These are phyloP conservation scores for Paracoccidioides lutzii DNA, from an alignment of 2,329 filamentous ascomycete genomes.

Conservation along the genomic window DNA sequence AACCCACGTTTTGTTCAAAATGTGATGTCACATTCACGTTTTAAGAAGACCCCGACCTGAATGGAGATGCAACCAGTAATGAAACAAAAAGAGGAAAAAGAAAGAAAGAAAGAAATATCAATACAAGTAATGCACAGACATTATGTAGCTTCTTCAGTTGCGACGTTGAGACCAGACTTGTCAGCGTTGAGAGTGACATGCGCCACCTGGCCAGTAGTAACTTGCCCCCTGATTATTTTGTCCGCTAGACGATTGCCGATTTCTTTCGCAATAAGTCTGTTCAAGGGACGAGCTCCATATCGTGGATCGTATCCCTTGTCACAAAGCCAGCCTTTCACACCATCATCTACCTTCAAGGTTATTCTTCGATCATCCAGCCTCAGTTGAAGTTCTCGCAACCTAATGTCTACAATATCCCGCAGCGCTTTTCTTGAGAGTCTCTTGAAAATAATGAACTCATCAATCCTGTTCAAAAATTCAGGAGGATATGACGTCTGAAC, in stretches of 20 bases:
- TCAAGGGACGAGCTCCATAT: conserved; percentile 82
- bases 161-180: conserved; percentile 45
- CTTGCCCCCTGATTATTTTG: conserved; percentile 74
- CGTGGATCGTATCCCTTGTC: conserved; percentile 81
- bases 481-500: conserved; percentile 65
- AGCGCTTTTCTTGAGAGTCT: conserved; percentile 65
- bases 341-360: conserved; percentile 53
- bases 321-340: conserved; percentile 75
- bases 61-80: neutral
- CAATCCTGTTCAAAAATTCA: conserved; percentile 91
- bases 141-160: conserved; percentile 11
- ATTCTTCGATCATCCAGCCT: conserved; percentile 80
- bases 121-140: neutral
- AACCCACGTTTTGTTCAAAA: neutral
- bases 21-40: neutral
- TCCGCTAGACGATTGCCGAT: conserved; percentile 83
- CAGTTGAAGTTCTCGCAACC: conserved; percentile 68
- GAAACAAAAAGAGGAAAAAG: neutral
- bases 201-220: conserved; percentile 63
- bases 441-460: conserved; percentile 95
- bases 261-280: conserved; percentile 78
- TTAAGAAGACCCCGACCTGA: neutral
- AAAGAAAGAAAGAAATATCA: neutral
- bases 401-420: conserved; percentile 86
- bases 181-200: conserved; percentile 55